Conservation (phyloP, 1,139 yeast species). For the Hemisphaericaspora lyxosophila region DNA sequence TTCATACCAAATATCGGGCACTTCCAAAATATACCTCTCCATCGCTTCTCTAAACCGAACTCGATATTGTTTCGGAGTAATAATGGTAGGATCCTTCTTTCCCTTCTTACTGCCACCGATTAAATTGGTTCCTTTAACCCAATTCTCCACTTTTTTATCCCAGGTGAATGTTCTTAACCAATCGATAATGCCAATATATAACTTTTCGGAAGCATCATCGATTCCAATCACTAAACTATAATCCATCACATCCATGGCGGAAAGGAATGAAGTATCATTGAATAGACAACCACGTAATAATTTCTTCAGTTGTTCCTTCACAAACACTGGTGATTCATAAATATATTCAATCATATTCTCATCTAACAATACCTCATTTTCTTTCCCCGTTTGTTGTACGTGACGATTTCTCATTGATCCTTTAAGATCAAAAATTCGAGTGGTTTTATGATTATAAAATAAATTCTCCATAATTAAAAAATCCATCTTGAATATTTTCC, state of each 20-base stretch:
- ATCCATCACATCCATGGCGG: constrained; percentile 99
- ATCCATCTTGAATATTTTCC: constrained; percentile 81
- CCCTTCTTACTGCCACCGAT: constrained; percentile 79
- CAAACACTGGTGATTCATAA: constrained; percentile 93
- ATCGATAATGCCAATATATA: constrained; percentile 93
- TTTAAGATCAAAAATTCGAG: constrained; percentile 89
- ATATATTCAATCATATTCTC: constrained; percentile 98
- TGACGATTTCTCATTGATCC: constrained; percentile 98
- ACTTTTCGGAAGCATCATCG: constrained; percentile 56
- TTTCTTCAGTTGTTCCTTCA: constrained; percentile 87
- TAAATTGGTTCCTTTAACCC: constrained; percentile 92
- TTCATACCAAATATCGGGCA: constrained; percentile 83
- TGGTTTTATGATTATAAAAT: constrained; percentile 79
- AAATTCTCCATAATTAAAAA: constrained; percentile 94
- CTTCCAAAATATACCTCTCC: constrained; percentile 93
- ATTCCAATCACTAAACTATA: constrained; percentile 93
- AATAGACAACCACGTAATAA: constrained; percentile 82
- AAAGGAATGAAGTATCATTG: constrained; percentile 90
- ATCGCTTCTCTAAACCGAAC: constrained; percentile 94
- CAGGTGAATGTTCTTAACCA: constrained; percentile 95
- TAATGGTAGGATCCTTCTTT: constrained; percentile 93
- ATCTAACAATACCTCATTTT: constrained; percentile 89
- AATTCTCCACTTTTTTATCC: constrained; percentile 97
- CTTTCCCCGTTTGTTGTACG: constrained; percentile 94
- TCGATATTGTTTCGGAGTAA: constrained; percentile 93